These are phyloP conservation scores for Penicillium herquei DNA, from an alignment of 495 filamentous ascomycete species.

Conservation along the genomic window DNA sequence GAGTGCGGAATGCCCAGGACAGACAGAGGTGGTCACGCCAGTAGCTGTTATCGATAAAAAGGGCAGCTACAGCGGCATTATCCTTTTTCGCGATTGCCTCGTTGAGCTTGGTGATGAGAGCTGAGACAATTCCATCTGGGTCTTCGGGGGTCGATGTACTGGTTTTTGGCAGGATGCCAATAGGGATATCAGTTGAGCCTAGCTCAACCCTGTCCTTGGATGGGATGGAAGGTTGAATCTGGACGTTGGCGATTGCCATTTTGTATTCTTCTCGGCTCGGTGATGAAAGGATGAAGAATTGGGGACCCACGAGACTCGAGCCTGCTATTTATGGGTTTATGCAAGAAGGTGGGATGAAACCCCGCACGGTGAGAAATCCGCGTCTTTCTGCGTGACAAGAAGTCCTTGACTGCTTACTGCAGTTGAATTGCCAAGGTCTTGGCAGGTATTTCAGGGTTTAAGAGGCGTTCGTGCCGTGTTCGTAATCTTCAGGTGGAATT, in stretches of 20 bases:
- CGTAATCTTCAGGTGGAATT: too few species aligned
- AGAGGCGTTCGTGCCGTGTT: too few species aligned
- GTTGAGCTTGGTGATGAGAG: constrained; percentile 50
- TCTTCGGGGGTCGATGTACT: constrained; percentile 36
- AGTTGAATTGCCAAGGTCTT: too few species aligned
- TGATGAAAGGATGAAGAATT: neutral
- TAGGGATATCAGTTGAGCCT: constrained; percentile 55
- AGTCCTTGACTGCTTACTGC: too few species aligned
- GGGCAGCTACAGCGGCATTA: constrained; percentile 20
- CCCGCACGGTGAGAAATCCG: neutral
- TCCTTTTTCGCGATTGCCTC: constrained; percentile 37
- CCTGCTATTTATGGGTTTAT: neutral
- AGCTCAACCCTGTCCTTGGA: constrained; percentile 58
- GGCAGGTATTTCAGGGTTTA: too few species aligned
- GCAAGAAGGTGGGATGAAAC: neutral
- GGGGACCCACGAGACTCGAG: too few species aligned
- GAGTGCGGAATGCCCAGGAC: constrained; percentile 48
- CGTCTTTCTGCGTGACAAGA: too few species aligned
- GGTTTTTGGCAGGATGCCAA: constrained; percentile 34
- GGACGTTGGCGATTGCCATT: constrained; percentile 13
- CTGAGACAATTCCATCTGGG: constrained; percentile 42
- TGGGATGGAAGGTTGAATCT: constrained; percentile 12
- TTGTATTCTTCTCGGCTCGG: neutral
- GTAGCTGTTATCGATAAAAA: constrained; percentile 50
- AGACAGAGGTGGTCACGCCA: constrained; percentile 45